These are phyloP conservation scores for Funneliformis geosporum DNA, from an alignment of 192 early-diverging fungal species.

Conservation along the genomic window DNA sequence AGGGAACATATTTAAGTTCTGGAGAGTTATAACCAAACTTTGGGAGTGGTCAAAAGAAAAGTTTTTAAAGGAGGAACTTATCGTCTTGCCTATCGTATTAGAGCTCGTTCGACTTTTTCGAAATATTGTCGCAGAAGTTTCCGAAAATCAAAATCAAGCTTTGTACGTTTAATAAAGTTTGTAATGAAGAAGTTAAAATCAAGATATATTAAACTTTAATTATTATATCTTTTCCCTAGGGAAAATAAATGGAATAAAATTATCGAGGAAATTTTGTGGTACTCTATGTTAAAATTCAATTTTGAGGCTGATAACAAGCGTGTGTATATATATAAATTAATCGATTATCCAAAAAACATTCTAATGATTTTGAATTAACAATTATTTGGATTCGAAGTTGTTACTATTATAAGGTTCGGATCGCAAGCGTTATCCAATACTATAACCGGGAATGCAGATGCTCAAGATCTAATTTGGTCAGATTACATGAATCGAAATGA, in stretches of 20 bases:
- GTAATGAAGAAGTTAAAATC: neutral
- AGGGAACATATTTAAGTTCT: neutral
- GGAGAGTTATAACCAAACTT: neutral
- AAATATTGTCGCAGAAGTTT: constrained; percentile 3
- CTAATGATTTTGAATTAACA: neutral
- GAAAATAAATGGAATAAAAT: constrained; percentile 13
- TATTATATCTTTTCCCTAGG: neutral
- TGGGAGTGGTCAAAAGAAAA: neutral
- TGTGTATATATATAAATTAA: neutral
- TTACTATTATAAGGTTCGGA: neutral
- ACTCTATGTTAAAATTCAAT: neutral
- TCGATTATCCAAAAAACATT: neutral
- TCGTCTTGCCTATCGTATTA: neutral
- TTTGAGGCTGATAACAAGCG: neutral
- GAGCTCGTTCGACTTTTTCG: neutral
- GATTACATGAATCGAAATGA: constrained; percentile 22
- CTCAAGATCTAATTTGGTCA: neutral
- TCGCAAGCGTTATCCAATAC: constrained; percentile 16
- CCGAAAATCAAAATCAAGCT: constrained; percentile 10
- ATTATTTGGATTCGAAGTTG: neutral
- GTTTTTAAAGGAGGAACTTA: neutral
- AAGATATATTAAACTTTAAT: neutral
- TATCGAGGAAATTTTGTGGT: constrained; percentile 11
- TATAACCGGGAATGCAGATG: neutral
- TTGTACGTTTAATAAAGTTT: neutral